phyloP scores from a whole-genome alignment of 306 rosid species.

The Lotus japonicus region DNA sequence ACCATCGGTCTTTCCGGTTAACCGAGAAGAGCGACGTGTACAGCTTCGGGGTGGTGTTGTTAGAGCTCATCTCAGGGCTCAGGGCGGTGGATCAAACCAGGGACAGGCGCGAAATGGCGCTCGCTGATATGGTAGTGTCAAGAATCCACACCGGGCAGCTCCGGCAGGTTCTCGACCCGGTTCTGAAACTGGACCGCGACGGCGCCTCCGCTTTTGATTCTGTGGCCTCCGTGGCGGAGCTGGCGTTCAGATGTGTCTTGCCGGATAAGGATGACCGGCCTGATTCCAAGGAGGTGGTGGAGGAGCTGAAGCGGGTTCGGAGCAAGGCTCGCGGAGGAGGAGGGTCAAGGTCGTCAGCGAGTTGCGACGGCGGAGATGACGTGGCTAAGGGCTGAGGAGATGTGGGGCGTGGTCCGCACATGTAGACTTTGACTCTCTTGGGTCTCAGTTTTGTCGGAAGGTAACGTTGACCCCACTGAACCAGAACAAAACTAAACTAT shows the following conservation, averaged over 20 bases:
- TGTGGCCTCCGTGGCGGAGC: slow-evolving; percentile 62
- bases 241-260: slow-evolving; percentile 91
- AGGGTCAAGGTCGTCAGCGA: slow-evolving; percentile 1
- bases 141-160: slow-evolving; percentile 84
- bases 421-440: slow-evolving; percentile 45
- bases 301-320: slow-evolving; percentile 57
- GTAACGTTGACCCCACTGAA: slow-evolving; percentile 8
- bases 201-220: slow-evolving; percentile 31
- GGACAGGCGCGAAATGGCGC: slow-evolving; percentile 69
- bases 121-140: slow-evolving; percentile 79
- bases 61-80: slow-evolving; percentile 70
- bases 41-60: slow-evolving; percentile 81
- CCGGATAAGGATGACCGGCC: slow-evolving; percentile 93
- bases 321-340: slow-evolving; percentile 9
- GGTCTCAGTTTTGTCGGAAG: slow-evolving; percentile 12
- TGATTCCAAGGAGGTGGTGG: slow-evolving; percentile 71
- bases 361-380: slow-evolving; percentile 12
- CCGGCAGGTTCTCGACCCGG: slow-evolving; percentile 67
- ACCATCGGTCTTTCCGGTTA: slow-evolving; percentile 78
- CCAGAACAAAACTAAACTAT: no score
- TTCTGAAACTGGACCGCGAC: slow-evolving; percentile 28
- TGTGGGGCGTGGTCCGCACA: slow-evolving; percentile 5
- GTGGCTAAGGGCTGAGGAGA: no score
- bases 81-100: slow-evolving; percentile 75
- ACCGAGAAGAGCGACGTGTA: slow-evolving; percentile 97